These are phyloP conservation scores for Arachis monticola DNA, from an alignment of 331 rosid genomes.

Conservation along the genomic window DNA sequence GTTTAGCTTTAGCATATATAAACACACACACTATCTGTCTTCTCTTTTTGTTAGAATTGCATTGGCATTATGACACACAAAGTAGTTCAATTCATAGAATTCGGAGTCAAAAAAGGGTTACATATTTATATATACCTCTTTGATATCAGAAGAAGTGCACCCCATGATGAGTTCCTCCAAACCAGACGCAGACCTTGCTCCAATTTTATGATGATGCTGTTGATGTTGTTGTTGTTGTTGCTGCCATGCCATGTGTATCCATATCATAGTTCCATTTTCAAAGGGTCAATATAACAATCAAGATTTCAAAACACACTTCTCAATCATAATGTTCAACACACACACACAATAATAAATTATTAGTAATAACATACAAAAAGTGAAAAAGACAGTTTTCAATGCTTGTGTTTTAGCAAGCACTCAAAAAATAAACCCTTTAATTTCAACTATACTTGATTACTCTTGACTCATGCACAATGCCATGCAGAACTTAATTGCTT, in stretches of 20 bases:
- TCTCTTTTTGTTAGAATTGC: slow-evolving; percentile 1
- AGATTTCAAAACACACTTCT: slow-evolving; percentile 37
- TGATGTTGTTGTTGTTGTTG: slow-evolving; percentile 57
- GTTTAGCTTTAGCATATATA: too few relatives aligned
- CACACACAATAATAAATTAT: too few relatives aligned
- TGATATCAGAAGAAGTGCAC: slow-evolving; percentile 84
- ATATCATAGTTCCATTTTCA: slow-evolving; percentile 30
- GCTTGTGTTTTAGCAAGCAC: slow-evolving; percentile 47
- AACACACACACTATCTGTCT: slow-evolving; percentile 26
- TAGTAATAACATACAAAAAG: slow-evolving; percentile 39
- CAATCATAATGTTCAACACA: slow-evolving; percentile 54
- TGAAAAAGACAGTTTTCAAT: slow-evolving; percentile 51
- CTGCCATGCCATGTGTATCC: slow-evolving; percentile 54
- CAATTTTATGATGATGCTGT: slow-evolving; percentile 78
- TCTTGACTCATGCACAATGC: slow-evolving; percentile 46
- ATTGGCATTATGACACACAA: slow-evolving; percentile 50
- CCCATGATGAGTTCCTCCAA: slow-evolving; percentile 98
- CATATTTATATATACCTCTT: slow-evolving; percentile 63
- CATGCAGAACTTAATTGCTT: slow-evolving; percentile 36
- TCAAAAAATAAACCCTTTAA: slow-evolving; percentile 27
- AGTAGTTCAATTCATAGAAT: slow-evolving; percentile 49
- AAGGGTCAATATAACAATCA: slow-evolving; percentile 32
- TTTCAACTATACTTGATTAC: neutral
- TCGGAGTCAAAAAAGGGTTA: slow-evolving; percentile 64
- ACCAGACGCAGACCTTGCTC: slow-evolving; percentile 89